Conservation (phyloP, 371 early-diverging fungal species). For the Thermomucor indicae-seudaticae region DNA sequence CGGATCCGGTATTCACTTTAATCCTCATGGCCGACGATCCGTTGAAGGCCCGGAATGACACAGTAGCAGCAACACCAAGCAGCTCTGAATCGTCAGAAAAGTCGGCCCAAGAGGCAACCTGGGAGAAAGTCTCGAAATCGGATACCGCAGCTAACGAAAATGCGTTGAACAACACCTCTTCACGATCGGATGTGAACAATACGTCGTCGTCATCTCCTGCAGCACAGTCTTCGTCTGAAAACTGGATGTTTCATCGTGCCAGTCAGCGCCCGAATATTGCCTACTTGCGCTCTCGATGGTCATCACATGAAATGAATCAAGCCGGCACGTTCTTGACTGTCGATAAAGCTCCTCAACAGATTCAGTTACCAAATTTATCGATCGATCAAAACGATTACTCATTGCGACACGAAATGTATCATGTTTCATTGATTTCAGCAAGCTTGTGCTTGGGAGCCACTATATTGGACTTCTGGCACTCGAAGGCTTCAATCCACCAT, state of each 20-base stretch:
- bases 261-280: slow-evolving; percentile 20
- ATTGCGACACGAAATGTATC: slow-evolving; percentile 2
- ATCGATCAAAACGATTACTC: neutral
- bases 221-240: neutral
- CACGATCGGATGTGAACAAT: too few species aligned
- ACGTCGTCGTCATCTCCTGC: too few species aligned
- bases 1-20: too few species aligned
- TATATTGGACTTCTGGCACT: neutral
- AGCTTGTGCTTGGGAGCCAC: slow-evolving; percentile 1
- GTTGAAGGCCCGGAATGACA: too few species aligned
- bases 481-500: too few species aligned
- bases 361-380: neutral
- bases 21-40: too few species aligned
- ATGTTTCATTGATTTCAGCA: neutral
- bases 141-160: neutral
- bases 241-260: neutral
- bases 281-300: slow-evolving; percentile 24
- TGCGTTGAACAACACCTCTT: neutral
- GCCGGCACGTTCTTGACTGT: neutral
- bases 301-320: slow-evolving; percentile 13
- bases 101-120: too few species aligned
- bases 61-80: too few species aligned
- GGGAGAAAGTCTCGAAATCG: too few species aligned
- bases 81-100: too few species aligned
- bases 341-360: neutral